Conservation (phyloP, 106 monocot genomes). For the Hemerocallis citrina region DNA sequence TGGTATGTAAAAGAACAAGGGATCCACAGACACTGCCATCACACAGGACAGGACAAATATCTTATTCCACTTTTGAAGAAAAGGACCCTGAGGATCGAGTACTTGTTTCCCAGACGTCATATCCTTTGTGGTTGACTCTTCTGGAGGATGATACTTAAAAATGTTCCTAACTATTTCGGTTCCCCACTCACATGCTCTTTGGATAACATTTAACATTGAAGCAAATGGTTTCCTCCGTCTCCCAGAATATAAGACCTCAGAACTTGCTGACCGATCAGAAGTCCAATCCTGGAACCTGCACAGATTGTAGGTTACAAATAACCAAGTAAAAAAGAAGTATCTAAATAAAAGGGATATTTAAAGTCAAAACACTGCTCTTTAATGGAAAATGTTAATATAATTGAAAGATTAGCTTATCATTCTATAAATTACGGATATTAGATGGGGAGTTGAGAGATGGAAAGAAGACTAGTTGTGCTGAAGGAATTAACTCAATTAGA, state of each 20-base stretch:
- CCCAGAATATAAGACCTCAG: constrained; percentile 12
- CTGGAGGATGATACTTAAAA: constrained; percentile 9
- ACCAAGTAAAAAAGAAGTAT: neutral
- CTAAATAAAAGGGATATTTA: too few species aligned
- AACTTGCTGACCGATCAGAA: constrained; percentile 9
- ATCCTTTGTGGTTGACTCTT: constrained; percentile 16
- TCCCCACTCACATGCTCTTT: constrained; percentile 12
- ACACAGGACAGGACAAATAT: constrained; percentile 76
- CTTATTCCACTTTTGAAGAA: constrained; percentile 84
- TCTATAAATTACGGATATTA: too few species aligned
- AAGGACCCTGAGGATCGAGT: constrained; percentile 81
- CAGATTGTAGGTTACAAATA: neutral
- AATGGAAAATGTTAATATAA: too few species aligned
- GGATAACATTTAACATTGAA: constrained; percentile 5
- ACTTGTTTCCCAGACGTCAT: constrained; percentile 24
- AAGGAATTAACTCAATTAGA: too few species aligned
- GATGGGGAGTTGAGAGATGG: too few species aligned
- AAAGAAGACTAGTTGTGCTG: too few species aligned
- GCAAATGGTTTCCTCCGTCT: constrained; percentile 1
- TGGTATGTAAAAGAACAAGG: constrained; percentile 83
- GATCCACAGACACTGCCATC: constrained; percentile 66
- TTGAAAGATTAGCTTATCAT: too few species aligned
- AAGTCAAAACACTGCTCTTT: too few species aligned
- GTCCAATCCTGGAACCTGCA: constrained; percentile 29
- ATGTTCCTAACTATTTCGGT: constrained; percentile 14